phyloP scores from a whole-genome alignment of 2,329 filamentous ascomycete genomes.

The Colletotrichum simmondsii region DNA sequence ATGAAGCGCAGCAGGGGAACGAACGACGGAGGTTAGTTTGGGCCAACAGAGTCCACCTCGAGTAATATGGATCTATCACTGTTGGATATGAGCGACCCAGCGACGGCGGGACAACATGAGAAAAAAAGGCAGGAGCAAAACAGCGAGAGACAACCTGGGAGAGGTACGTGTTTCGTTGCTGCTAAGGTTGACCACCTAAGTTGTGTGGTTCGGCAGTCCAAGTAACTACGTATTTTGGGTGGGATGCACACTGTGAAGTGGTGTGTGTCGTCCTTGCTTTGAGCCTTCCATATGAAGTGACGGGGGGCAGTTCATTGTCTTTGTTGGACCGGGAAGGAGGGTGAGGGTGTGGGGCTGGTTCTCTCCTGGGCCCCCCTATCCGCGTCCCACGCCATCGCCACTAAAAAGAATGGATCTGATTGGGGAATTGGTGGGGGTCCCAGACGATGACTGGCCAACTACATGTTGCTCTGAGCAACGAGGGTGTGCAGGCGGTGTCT shows the following conservation, averaged over 20 bases:
- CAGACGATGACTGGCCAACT: slow-evolving; percentile 30
- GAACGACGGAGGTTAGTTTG: slow-evolving; percentile 27
- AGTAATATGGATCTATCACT: slow-evolving; percentile 34
- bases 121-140: slow-evolving; percentile 28
- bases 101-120: slow-evolving; percentile 34
- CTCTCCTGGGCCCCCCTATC: slow-evolving; percentile 9
- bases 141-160: slow-evolving; percentile 3
- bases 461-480: slow-evolving; percentile 34
- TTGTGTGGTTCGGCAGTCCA: not conserved
- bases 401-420: slow-evolving; percentile 29
- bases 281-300: not conserved
- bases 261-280: not conserved
- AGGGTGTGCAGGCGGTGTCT: not conserved
- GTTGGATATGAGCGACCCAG: slow-evolving; percentile 31
- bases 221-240: not conserved
- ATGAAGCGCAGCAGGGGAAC: slow-evolving; percentile 29
- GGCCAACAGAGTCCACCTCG: slow-evolving; percentile 25
- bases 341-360: not conserved
- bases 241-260: not conserved
- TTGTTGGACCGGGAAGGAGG: not conserved
- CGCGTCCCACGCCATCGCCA: slow-evolving; percentile 28
- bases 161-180: slow-evolving; percentile 3
- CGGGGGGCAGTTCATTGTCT: not conserved
- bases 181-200: not conserved
- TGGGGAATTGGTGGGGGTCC: slow-evolving; percentile 29